Evolutionary conservation across 2,329 filamentous ascomycete species (phyloP).

Genomic region (Sphaerostilbella broomeana): DNA sequence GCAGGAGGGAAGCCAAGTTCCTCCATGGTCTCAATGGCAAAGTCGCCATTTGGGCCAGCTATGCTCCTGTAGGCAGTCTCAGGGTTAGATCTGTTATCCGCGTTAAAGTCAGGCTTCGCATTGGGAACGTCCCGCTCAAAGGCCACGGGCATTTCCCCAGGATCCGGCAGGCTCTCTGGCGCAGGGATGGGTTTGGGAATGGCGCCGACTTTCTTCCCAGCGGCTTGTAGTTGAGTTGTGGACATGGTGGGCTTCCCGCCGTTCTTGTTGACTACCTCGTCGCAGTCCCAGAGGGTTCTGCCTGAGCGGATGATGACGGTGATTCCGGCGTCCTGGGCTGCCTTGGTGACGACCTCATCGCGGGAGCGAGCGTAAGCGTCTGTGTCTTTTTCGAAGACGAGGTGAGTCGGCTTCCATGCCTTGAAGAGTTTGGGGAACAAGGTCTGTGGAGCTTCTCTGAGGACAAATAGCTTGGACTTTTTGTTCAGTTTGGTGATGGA

Average conservation of each 20-base stretch:
- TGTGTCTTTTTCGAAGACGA: conserved; percentile 75
- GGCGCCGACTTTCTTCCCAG: conserved; percentile 55
- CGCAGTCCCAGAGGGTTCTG: conserved; percentile 67
- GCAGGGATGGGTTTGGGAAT: conserved; percentile 55
- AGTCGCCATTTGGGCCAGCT: conserved; percentile 61
- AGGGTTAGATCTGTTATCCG: conserved; percentile 41
- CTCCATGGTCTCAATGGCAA: conserved; percentile 62
- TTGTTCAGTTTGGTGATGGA: conserved; percentile 63
- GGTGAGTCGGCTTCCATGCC: conserved; percentile 65
- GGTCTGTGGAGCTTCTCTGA: conserved; percentile 66
- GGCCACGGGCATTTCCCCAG: conserved; percentile 53
- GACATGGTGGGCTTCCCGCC: conserved; percentile 68
- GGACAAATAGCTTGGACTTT: conserved; percentile 63
- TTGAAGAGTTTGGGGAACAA: conserved; percentile 66
- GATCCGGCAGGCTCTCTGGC: conserved; percentile 55
- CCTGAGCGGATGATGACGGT: conserved; percentile 59
- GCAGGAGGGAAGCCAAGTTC: conserved; percentile 62
- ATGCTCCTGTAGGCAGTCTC: conserved; percentile 55
- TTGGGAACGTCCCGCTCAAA: conserved; percentile 51
- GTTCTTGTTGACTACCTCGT: conserved; percentile 60
- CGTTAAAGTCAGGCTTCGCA: conserved; percentile 53
- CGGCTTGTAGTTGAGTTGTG: conserved; percentile 58
- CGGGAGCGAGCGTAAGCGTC: conserved; percentile 63
- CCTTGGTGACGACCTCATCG: conserved; percentile 50
- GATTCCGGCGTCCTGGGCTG: conserved; percentile 60